Evolutionary conservation across 345 rosid species (phyloP).

Genomic region (Rhodamnia rubescens): DNA sequence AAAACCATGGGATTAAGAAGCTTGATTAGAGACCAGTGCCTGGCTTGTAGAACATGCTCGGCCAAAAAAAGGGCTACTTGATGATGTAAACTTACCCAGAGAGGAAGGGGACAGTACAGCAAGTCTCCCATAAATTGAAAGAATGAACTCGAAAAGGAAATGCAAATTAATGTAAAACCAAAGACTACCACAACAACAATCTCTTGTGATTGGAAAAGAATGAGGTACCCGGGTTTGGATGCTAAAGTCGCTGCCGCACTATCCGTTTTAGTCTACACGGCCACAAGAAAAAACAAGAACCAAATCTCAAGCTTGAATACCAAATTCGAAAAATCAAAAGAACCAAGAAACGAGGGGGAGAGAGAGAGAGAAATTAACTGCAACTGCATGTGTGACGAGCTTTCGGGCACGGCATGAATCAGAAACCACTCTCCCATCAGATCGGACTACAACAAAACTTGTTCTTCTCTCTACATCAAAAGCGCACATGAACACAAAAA

Average conservation of each 20-base stretch:
- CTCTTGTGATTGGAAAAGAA: neutral
- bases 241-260: neutral
- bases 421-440: conserved; percentile 32
- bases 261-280: neutral
- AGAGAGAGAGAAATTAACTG: neutral
- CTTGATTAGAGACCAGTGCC: neutral
- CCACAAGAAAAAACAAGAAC: neutral
- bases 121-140: neutral
- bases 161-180: neutral
- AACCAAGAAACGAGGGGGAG: neutral
- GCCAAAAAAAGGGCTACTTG: neutral
- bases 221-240: neutral
- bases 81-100: neutral
- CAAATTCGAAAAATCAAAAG: neutral
- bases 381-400: neutral
- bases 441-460: conserved; percentile 40
- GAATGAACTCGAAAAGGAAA: neutral
- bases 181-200: too few species aligned
- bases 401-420: conserved; percentile 11
- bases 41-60: neutral
- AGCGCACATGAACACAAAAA: neutral
- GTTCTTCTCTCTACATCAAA: conserved; percentile 35
- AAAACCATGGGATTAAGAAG: neutral
- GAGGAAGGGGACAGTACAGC: neutral
- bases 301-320: neutral